These are phyloP conservation scores for Rauvolfia tetraphylla DNA, from an alignment of 257 asterid genomes.

Conservation along the genomic window DNA sequence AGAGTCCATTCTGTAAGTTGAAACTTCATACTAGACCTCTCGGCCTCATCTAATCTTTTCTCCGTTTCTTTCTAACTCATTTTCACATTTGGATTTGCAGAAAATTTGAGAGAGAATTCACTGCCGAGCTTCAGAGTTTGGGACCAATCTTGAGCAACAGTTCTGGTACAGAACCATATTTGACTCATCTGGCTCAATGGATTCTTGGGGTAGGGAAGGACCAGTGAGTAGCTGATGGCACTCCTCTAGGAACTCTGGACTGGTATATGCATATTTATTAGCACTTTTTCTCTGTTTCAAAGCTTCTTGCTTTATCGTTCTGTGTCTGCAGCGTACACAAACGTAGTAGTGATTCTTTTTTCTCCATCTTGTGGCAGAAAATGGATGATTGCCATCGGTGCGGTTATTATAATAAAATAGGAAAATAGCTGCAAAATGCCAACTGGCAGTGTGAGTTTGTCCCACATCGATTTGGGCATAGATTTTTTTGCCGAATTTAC, in stretches of 20 bases:
- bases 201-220: conserved; percentile 92
- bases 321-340: neutral
- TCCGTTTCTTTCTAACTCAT: conserved; percentile 5
- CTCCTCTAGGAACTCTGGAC: neutral
- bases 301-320: neutral
- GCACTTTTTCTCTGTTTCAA: neutral
- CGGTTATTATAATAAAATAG: too few species aligned
- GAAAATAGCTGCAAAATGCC: too few species aligned
- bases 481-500: too few species aligned
- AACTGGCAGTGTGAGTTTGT: too few species aligned
- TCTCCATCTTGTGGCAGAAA: too few species aligned
- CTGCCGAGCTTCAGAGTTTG: conserved; percentile 66
- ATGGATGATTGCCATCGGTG: too few species aligned
- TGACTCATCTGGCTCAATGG: conserved; percentile 97
- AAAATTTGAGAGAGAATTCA: conserved; percentile 81
- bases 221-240: conserved; percentile 26
- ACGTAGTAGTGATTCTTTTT: too few species aligned
- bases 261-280: neutral
- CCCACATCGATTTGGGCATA: too few species aligned
- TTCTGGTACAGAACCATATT: conserved; percentile 83
- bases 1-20: conserved; percentile 69
- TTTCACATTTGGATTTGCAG: conserved; percentile 37
- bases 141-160: conserved; percentile 93
- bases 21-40: neutral
- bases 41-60: neutral